phyloP scores from a whole-genome alignment of 2,329 filamentous ascomycete species.

The Nemania diffusa region DNA sequence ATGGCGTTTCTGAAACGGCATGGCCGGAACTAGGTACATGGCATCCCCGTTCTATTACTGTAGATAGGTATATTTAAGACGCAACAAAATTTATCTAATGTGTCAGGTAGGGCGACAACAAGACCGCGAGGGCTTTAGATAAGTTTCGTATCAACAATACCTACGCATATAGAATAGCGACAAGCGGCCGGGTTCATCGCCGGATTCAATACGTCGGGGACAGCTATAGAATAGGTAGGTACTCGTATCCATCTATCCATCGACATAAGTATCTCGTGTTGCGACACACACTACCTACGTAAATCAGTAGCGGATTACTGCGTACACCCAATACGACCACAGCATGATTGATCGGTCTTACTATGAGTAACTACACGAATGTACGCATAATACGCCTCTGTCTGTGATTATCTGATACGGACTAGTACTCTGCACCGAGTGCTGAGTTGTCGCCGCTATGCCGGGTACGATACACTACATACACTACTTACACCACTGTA shows the following conservation, averaged over 20 bases:
- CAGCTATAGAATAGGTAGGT: no score
- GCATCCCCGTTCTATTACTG: no score
- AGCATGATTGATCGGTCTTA: neutral
- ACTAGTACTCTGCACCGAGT: neutral
- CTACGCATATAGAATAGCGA: neutral
- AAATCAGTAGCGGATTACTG: neutral
- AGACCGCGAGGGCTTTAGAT: neutral
- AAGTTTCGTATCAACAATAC: neutral
- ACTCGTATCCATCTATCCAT: neutral
- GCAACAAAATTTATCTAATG: neutral
- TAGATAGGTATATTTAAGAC: no score
- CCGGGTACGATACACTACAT: neutral
- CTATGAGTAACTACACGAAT: neutral
- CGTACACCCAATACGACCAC: neutral
- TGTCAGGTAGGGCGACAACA: neutral
- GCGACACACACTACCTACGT: neutral
- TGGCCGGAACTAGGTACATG: neutral
- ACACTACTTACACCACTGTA: neutral
- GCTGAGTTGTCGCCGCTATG: neutral
- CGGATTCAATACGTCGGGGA: neutral
- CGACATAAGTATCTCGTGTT: neutral
- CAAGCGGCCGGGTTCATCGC: neutral
- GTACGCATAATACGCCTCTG: neutral
- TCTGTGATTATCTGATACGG: constrained; percentile 2
- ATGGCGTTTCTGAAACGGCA: neutral